Evolutionary conservation across 1,284 basidiomycete species (phyloP).

Genomic region (Ceratobasidium sp.): DNA sequence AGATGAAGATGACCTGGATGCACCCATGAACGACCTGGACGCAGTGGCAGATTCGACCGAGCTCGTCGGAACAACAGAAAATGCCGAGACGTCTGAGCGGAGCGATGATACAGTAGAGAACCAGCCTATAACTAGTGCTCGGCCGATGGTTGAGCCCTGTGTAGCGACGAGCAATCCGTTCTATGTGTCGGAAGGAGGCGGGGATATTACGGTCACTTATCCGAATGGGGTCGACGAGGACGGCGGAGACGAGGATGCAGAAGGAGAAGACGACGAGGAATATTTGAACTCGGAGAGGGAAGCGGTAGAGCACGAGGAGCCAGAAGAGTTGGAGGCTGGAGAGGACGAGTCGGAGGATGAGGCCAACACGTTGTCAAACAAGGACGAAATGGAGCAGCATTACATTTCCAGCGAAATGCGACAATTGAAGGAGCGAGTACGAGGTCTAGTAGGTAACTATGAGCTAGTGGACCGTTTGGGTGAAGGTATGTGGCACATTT

Average conservation of each 20-base stretch:
- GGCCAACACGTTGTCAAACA: conserved; percentile 61
- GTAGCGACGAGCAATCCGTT: conserved; percentile 23
- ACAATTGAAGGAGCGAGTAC: conserved; percentile 59
- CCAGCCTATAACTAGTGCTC: background rate
- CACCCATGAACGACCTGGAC: conserved; percentile 33
- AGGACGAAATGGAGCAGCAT: conserved; percentile 69
- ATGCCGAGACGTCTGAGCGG: background rate
- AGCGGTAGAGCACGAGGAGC: conserved; percentile 51
- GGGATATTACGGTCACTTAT: conserved; percentile 10
- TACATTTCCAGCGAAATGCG: conserved; percentile 81
- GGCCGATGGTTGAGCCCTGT: conserved; percentile 6
- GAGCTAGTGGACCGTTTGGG: conserved; percentile 88
- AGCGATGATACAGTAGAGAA: background rate
- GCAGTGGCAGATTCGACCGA: conserved; percentile 29
- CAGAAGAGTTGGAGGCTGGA: conserved; percentile 47
- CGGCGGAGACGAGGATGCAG: conserved; percentile 47
- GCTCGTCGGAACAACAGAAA: conserved; percentile 2
- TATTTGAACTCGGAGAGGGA: conserved; percentile 44
- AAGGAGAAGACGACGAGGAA: conserved; percentile 42
- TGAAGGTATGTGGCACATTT: conserved; percentile 58
- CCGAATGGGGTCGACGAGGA: conserved; percentile 42
- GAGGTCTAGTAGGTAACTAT: conserved; percentile 72
- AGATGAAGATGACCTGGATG: conserved; percentile 30
- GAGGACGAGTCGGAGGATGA: conserved; percentile 60
- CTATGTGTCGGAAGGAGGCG: conserved; percentile 31